Evolutionary conservation across 129 eudicot species (phyloP).

Genomic region (Mikania micrantha): DNA sequence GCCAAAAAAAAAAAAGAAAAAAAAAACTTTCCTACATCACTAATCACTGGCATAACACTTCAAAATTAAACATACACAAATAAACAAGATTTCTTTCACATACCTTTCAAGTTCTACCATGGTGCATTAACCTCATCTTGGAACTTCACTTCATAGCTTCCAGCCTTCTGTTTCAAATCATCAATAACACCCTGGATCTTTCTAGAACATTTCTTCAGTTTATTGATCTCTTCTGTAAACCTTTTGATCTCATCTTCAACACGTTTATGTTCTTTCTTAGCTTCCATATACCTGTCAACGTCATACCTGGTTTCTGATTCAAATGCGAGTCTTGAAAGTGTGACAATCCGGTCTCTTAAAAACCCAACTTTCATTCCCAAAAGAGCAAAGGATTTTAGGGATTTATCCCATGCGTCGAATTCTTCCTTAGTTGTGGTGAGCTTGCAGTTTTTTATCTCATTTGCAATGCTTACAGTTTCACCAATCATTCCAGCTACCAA

Average conservation of each 20-base stretch:
- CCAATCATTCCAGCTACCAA: slow-evolving; percentile 30
- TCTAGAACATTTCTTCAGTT: slow-evolving; percentile 37
- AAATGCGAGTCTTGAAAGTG: slow-evolving; percentile 25
- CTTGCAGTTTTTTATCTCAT: slow-evolving; percentile 37
- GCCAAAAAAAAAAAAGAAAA: too few species aligned
- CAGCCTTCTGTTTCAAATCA: slow-evolving; percentile 34
- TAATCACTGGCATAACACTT: not conserved
- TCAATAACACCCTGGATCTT: slow-evolving; percentile 32
- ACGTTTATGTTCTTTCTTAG: slow-evolving; percentile 24
- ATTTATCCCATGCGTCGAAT: slow-evolving; percentile 54
- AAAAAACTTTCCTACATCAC: slow-evolving; percentile 13
- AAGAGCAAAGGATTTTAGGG: slow-evolving; percentile 48
- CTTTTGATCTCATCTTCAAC: slow-evolving; percentile 40
- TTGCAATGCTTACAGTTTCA: slow-evolving; percentile 20
- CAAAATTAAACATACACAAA: not conserved
- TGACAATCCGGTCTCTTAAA: slow-evolving; percentile 33
- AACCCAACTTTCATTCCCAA: slow-evolving; percentile 67
- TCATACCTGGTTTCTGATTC: slow-evolving; percentile 35
- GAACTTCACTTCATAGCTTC: slow-evolving; percentile 45
- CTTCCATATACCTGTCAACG: slow-evolving; percentile 31
- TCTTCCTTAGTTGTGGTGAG: slow-evolving; percentile 41
- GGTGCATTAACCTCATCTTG: slow-evolving; percentile 55
- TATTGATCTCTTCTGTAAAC: slow-evolving; percentile 43
- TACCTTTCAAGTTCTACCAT: slow-evolving; percentile 28
- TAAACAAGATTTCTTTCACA: not conserved